Percentiles rank a stretch among this genome's conserved stretches.
These are phyloP conservation scores for Mucor sp. DNA, from an alignment of 371 early-diverging fungal genomes.

Conservation along the genomic window DNA sequence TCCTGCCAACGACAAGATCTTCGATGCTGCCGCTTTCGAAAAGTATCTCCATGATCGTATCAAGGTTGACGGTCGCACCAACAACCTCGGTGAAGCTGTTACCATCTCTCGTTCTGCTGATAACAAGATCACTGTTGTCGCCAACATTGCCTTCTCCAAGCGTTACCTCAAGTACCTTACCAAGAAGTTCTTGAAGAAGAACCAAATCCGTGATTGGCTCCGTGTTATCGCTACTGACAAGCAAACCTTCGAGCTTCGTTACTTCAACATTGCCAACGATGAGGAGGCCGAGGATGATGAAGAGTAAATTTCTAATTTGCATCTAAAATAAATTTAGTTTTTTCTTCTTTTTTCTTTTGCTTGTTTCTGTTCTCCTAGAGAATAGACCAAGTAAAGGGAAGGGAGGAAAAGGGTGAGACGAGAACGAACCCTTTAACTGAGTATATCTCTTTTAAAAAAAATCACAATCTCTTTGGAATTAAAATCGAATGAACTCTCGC, in stretches of 20 bases:
- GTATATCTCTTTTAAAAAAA: conserved; percentile 18
- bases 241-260: conserved; percentile 93
- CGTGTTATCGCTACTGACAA: conserved; percentile 94
- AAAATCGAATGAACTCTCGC: conserved; percentile 3
- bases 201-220: conserved; percentile 98
- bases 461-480: conserved; percentile 36
- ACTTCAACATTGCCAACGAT: conserved; percentile 93
- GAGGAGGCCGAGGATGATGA: conserved; percentile 82
- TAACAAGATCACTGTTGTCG: conserved; percentile 78
- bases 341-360: conserved; percentile 1
- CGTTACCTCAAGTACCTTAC: conserved; percentile 99
- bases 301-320: conserved; percentile 15
- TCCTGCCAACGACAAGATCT: conserved; percentile 95
- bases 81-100: conserved; percentile 92
- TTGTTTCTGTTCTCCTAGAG: conserved; percentile 1
- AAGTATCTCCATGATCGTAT: conserved; percentile 98
- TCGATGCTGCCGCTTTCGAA: conserved; percentile 96
- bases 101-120: conserved; percentile 79
- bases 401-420: conserved; percentile 55
- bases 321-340: conserved; percentile 3
- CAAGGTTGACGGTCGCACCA: conserved; percentile 97
- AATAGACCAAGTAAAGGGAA: background rate
- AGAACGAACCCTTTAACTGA: conserved; percentile 63
- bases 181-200: conserved; percentile 99
- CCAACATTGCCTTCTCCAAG: conserved; percentile 91